Conservation (phyloP, 192 early-diverging fungal genomes). For the Coemansia sp. region DNA sequence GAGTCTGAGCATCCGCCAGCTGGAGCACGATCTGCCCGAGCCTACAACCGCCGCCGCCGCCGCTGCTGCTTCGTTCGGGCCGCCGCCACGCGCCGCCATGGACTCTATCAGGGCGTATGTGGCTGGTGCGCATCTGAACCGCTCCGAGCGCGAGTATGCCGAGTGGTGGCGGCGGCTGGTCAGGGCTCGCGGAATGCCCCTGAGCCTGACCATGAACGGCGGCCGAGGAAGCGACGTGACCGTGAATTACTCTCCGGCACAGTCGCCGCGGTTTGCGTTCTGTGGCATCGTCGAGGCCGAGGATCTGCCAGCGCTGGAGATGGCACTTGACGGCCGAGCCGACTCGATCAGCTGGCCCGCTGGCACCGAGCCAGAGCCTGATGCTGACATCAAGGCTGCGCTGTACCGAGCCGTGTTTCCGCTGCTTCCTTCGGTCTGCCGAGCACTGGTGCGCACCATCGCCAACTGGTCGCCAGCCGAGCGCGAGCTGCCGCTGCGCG, state of each 20-base stretch:
- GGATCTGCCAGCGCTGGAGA: conserved; percentile 45
- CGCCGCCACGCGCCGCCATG: conserved; percentile 28
- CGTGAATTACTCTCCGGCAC: conserved; percentile 28
- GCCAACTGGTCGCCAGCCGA: conserved; percentile 49
- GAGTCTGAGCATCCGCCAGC: conserved; percentile 1
- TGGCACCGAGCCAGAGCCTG: conserved; percentile 11
- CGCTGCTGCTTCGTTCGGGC: background rate
- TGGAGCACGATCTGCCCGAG: background rate
- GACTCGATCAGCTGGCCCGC: conserved; percentile 17
- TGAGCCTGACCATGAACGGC: conserved; percentile 42
- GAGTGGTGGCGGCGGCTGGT: conserved; percentile 55
- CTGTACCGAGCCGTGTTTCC: conserved; percentile 44
- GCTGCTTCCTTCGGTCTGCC: conserved; percentile 34
- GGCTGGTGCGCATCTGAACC: conserved; percentile 20
- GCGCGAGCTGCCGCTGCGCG: conserved; percentile 36
- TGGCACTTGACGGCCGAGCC: conserved; percentile 20
- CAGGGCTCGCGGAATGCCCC: conserved; percentile 34
- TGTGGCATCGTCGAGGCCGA: conserved; percentile 51
- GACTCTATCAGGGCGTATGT: conserved; percentile 28
- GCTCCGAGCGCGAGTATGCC: conserved; percentile 52
- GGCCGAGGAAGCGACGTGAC: conserved; percentile 31
- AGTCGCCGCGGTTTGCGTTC: conserved; percentile 25
- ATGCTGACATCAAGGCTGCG: conserved; percentile 3
- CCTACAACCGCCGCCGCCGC: background rate
- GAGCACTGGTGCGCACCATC: conserved; percentile 37